phyloP scores from a whole-genome alignment of 164 flowering plant genomes.

The Stephania japonica region DNA sequence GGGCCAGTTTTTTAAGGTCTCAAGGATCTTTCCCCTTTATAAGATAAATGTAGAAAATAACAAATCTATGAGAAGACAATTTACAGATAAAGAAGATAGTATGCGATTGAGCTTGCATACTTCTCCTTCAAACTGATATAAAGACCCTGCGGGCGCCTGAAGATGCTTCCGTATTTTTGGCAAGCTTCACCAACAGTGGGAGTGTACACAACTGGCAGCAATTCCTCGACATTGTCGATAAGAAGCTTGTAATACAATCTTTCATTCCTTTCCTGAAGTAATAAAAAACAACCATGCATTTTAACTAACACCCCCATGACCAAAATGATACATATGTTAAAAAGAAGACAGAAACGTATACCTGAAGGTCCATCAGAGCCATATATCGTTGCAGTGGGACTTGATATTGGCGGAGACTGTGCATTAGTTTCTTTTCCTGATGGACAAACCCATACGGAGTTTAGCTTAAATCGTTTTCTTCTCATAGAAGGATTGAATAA shows the following conservation, averaged over 20 bases:
- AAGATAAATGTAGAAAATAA: not conserved
- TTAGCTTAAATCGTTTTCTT: not conserved
- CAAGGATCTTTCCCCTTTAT: conserved; percentile 70
- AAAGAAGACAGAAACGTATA: conserved; percentile 3
- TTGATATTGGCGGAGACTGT: conserved; percentile 53
- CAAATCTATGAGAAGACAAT: not conserved
- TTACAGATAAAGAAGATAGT: not conserved
- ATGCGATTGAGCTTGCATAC: conserved; percentile 25
- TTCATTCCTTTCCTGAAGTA: conserved; percentile 67
- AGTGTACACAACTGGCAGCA: conserved; percentile 81
- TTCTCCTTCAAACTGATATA: conserved; percentile 78
- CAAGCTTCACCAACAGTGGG: conserved; percentile 91
- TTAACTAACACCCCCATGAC: not conserved
- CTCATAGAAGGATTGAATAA: not conserved
- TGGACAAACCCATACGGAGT: not conserved
- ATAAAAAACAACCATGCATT: not conserved
- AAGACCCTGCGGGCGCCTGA: conserved; percentile 81
- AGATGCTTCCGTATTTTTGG: conserved; percentile 84
- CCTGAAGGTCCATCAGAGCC: conserved; percentile 82
- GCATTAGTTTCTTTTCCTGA: conserved; percentile 75
- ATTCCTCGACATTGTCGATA: conserved; percentile 71
- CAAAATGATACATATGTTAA: not conserved
- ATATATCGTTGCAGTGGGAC: conserved; percentile 66
- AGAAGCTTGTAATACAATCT: conserved; percentile 80
- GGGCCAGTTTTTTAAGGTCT: conserved; percentile 92